Percentiles rank a stretch among this genome's conserved stretches.
Evolutionary conservation across 2,329 filamentous ascomycete species (phyloP).

Genomic region (Colletotrichum gloeosporioides): DNA sequence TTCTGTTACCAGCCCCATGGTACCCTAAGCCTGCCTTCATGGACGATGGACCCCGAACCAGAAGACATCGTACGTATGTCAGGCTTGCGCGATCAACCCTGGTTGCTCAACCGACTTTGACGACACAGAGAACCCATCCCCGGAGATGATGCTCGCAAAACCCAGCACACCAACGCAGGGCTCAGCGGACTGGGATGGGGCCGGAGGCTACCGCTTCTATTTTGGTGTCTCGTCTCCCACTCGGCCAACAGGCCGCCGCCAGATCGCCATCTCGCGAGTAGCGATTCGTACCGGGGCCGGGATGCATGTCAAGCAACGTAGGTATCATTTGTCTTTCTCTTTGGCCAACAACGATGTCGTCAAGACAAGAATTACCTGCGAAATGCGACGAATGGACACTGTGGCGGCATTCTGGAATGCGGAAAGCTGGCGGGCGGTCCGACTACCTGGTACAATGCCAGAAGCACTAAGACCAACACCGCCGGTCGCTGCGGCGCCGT

Average conservation of each 20-base stretch:
- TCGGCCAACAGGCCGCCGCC: not conserved
- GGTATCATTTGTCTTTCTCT: not conserved
- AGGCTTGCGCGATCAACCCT: not conserved
- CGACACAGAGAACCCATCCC: not conserved
- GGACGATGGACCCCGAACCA: not conserved
- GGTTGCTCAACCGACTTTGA: not conserved
- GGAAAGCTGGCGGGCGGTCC: not conserved
- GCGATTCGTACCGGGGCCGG: not conserved
- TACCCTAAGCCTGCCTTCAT: not conserved
- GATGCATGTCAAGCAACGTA: not conserved
- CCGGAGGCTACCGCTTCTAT: conserved; percentile 16
- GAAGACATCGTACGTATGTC: not conserved
- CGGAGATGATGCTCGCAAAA: conserved; percentile 13
- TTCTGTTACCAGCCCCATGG: not conserved
- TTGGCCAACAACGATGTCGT: not conserved
- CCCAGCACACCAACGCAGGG: not conserved
- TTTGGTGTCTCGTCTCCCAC: conserved; percentile 3
- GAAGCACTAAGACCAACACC: not conserved
- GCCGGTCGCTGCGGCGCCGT: not conserved
- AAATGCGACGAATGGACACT: not conserved
- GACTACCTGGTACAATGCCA: not conserved
- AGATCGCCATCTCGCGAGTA: not conserved
- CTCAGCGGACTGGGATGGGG: not conserved
- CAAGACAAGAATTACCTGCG: not conserved
- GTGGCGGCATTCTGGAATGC: not conserved